Evolutionary conservation across 805 yeast genomes (phyloP), one percentile per base, ranked within the genome.

Genomic region (Sungouiozyma ichnusensis): DNA sequence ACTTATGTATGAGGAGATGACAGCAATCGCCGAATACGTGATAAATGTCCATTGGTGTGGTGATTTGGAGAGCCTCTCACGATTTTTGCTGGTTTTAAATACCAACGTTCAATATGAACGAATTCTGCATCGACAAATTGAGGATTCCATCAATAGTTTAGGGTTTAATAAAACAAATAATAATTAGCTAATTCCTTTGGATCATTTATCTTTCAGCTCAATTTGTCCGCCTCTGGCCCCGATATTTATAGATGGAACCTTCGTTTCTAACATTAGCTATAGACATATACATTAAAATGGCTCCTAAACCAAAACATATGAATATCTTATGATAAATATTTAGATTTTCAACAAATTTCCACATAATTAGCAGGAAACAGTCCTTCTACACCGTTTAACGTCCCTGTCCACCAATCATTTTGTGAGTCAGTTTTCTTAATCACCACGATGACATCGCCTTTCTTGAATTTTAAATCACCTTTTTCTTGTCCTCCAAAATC

Each of bases 401-500:
- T 78, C 20, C 98, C 98, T 0, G 96, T 86, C 98, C 98, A 92
- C 98, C 98, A 92, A 61, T 92, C 97, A 60, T 92, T 95, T 39
- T 79, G 76, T 13, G 95, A 81, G 7, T 83, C 88, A 6, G 94
- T 77, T 61, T 82, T 85, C 61, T 87, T 86, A 40, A 84, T 67
- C 49, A 92, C 82, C 33, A 85, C 81, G 51, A 92, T 85, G 14
- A 85, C 82, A 62, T 92, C 98, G 42, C 98, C 98, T 68, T 92
- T 92, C 51, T 77, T 80, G 71, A 92, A 92, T 3, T 94, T 76
- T 55, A 92, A 71, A 62, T 92, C 98, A 4, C 97, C 97, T n/a
- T 72, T 59, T 65, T 90, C 94, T 62, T 88, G 95, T 20, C 97
- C 97, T 40, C 79, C 81, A 62, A 90, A 92, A 2, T 88, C 72